These are phyloP conservation scores for Neonectria faginata DNA, from an alignment of 2,329 filamentous ascomycete genomes.

Conservation along the genomic window DNA sequence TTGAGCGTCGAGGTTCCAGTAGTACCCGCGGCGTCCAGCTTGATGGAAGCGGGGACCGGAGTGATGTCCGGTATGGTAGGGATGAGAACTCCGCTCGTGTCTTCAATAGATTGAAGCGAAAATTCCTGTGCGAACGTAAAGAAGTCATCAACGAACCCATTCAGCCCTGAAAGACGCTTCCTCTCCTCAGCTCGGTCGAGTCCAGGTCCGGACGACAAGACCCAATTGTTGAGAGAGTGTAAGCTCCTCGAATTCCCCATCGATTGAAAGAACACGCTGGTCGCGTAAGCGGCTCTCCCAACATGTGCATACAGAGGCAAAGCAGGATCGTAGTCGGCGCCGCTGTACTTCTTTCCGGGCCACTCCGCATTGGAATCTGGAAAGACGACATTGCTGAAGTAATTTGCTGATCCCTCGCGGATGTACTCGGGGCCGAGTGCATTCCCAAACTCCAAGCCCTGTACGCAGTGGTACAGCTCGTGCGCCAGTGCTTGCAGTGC, in stretches of 20 bases:
- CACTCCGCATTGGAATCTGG: slow-evolving; percentile 27
- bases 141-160: slow-evolving; percentile 10
- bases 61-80: background rate
- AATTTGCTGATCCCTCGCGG: slow-evolving; percentile 31
- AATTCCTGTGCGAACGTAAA: slow-evolving; percentile 22
- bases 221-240: slow-evolving; percentile 16
- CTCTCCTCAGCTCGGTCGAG: slow-evolving; percentile 1
- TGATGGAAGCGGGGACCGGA: background rate
- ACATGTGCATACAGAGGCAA: slow-evolving; percentile 30
- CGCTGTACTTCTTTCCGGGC: slow-evolving; percentile 17
- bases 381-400: slow-evolving; percentile 34
- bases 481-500: slow-evolving; percentile 28
- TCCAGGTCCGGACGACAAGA: slow-evolving; percentile 7
- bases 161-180: slow-evolving; percentile 19
- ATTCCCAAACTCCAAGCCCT: slow-evolving; percentile 8
- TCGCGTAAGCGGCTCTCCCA: slow-evolving; percentile 9
- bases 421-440: slow-evolving; percentile 12
- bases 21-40: slow-evolving; percentile 20
- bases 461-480: slow-evolving; percentile 35
- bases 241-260: background rate
- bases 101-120: slow-evolving; percentile 23
- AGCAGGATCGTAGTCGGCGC: slow-evolving; percentile 21
- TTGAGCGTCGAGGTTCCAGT: slow-evolving; percentile 21
- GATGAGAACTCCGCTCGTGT: slow-evolving; percentile 24
- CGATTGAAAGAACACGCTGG: slow-evolving; percentile 30